Evolutionary conservation across 352 stramenopile genomes (phyloP).

Genomic region (Globisporangium barbulae): DNA sequence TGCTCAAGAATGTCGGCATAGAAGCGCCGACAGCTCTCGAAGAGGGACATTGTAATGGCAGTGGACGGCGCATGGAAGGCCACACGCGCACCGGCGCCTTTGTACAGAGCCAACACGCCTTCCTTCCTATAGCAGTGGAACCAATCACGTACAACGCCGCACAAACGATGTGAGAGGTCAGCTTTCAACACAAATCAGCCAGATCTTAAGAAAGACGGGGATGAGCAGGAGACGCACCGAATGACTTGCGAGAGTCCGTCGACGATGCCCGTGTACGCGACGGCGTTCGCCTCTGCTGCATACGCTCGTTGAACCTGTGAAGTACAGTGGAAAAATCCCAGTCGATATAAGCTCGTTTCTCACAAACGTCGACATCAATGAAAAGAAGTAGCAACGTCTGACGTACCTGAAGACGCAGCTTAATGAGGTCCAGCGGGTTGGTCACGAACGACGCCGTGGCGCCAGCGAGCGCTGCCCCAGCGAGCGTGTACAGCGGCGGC

Average conservation of each 20-base stretch:
- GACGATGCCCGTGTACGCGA: slow-evolving; percentile 65
- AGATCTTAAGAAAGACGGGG: neutral
- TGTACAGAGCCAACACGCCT: slow-evolving; percentile 91
- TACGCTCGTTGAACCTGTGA: slow-evolving; percentile 47
- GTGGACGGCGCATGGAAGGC: slow-evolving; percentile 95
- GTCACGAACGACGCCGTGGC: slow-evolving; percentile 94
- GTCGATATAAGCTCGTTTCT: neutral
- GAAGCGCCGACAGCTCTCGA: slow-evolving; percentile 86
- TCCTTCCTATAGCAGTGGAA: slow-evolving; percentile 50
- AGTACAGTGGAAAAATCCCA: slow-evolving; percentile 8
- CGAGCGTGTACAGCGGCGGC: slow-evolving; percentile 56
- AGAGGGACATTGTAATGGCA: slow-evolving; percentile 96
- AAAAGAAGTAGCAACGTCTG: neutral
- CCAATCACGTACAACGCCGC: neutral
- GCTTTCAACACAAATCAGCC: too few species aligned
- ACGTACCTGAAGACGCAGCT: slow-evolving; percentile 93
- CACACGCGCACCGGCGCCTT: slow-evolving; percentile 92
- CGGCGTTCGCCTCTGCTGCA: slow-evolving; percentile 24
- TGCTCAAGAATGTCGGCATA: slow-evolving; percentile 46
- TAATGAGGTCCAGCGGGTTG: slow-evolving; percentile 96
- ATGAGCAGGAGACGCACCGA: slow-evolving; percentile 29
- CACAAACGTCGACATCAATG: neutral
- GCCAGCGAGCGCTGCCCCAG: slow-evolving; percentile 79
- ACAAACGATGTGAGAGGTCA: slow-evolving; percentile 4
- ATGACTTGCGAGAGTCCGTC: slow-evolving; percentile 87